phyloP scores from a whole-genome alignment of 2,329 filamentous ascomycete species.

The Aspergillus brasiliensis region DNA sequence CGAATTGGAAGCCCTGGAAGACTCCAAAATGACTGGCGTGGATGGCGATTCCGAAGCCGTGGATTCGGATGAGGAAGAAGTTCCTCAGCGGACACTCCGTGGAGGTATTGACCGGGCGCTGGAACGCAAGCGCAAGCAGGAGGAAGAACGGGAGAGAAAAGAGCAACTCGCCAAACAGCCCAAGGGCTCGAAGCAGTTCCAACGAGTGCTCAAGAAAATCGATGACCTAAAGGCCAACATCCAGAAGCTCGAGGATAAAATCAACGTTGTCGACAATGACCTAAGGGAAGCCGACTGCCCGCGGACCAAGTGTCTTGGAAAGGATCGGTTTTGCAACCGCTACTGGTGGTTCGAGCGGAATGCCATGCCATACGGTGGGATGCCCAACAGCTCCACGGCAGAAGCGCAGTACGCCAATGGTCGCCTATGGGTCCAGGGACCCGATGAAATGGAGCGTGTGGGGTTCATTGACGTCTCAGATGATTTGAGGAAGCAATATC shows the following conservation, averaged over 20 bases:
- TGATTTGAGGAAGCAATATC: conserved; percentile 74
- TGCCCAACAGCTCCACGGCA: conserved; percentile 85
- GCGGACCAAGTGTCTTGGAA: conserved; percentile 83
- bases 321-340: conserved; percentile 95
- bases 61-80: conserved; percentile 71
- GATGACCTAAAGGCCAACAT: conserved; percentile 82
- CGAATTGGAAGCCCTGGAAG: conserved; percentile 43
- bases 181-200: conserved; percentile 84
- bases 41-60: conserved; percentile 66
- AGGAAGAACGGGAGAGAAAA: conserved; percentile 69
- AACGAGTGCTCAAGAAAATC: conserved; percentile 84
- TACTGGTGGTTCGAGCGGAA: conserved; percentile 99
- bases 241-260: conserved; percentile 79
- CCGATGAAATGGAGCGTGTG: conserved; percentile 81
- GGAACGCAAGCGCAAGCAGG: conserved; percentile 76
- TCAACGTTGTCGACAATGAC: conserved; percentile 84
- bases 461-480: conserved; percentile 80
- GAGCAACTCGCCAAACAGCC: conserved; percentile 66
- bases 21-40: conserved; percentile 41
- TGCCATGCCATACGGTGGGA: conserved; percentile 90
- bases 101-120: conserved; percentile 68
- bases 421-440: conserved; percentile 94
- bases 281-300: conserved; percentile 92
- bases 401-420: conserved; percentile 89
- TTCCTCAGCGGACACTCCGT: conserved; percentile 59